Evolutionary conservation across 148 eudicot genomes (phyloP).

Genomic region (Euryodendron excelsum): DNA sequence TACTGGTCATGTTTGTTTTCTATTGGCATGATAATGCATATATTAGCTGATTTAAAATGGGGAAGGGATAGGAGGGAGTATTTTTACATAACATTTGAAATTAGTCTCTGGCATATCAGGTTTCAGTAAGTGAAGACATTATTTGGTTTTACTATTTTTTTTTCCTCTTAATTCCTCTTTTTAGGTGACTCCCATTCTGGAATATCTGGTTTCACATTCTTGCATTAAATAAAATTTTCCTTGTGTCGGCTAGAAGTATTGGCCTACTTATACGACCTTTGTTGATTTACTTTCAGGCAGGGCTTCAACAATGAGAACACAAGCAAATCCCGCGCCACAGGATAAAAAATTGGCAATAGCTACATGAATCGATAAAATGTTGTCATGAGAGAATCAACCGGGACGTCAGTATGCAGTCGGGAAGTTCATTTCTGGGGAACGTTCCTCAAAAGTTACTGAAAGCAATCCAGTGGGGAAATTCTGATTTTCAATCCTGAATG

Average conservation of each 20-base stretch:
- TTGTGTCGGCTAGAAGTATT: background rate
- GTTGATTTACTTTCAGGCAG: slow-evolving; percentile 22
- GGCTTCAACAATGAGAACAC: slow-evolving; percentile 20
- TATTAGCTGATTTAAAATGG: background rate
- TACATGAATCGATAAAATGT: slow-evolving; percentile 9
- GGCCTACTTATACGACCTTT: background rate
- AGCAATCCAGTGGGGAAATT: no score
- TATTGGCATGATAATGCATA: background rate
- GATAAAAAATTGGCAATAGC: slow-evolving; percentile 23
- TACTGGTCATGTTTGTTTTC: background rate
- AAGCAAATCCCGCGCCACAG: slow-evolving; percentile 10
- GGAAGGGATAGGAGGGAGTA: background rate
- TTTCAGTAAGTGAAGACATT: no score
- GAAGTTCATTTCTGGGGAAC: no score
- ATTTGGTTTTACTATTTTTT: background rate
- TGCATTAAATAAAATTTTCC: background rate
- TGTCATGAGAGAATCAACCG: no score
- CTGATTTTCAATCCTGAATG: no score
- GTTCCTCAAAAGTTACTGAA: no score
- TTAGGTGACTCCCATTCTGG: background rate
- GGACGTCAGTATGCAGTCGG: no score
- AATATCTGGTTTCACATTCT: background rate
- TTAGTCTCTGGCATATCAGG: no score
- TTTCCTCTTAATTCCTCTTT: background rate
- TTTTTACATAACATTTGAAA: no score